Evolutionary conservation across 495 filamentous ascomycete species (phyloP).

Genomic region (Penicillium paxilli): DNA sequence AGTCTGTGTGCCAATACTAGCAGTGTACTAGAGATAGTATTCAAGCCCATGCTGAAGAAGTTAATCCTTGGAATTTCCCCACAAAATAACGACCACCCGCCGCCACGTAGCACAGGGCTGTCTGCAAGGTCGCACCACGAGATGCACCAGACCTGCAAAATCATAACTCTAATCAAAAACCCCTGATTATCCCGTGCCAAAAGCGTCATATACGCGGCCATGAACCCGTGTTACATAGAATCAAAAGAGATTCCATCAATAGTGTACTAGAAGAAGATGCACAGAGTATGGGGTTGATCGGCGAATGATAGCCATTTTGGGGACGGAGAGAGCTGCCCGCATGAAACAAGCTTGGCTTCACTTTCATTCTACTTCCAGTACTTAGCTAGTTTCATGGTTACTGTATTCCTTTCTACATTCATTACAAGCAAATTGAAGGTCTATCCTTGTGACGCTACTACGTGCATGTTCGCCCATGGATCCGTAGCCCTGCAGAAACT

Average conservation of each 20-base stretch:
- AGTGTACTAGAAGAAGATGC: background rate
- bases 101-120: background rate
- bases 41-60: slow-evolving; percentile 10
- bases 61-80: slow-evolving; percentile 9
- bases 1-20: too few relatives aligned
- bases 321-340: slow-evolving; percentile 16
- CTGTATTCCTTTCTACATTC: background rate
- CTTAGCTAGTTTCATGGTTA: background rate
- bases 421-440: background rate
- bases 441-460: background rate
- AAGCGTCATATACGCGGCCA: slow-evolving; percentile 1
- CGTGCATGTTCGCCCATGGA: background rate
- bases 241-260: background rate
- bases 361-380: background rate
- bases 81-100: background rate
- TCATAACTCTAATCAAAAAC: background rate
- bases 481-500: background rate
- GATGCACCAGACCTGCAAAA: too few relatives aligned
- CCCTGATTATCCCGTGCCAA: slow-evolving; percentile 3
- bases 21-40: too few relatives aligned
- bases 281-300: slow-evolving; percentile 7
- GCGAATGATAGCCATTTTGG: slow-evolving; percentile 11
- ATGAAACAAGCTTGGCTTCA: slow-evolving; percentile 4
- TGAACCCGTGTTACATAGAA: slow-evolving; percentile 2
- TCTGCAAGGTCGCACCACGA: background rate